Conservation (phyloP, 495 filamentous ascomycete genomes). For the Aspergillus kassunensis region DNA sequence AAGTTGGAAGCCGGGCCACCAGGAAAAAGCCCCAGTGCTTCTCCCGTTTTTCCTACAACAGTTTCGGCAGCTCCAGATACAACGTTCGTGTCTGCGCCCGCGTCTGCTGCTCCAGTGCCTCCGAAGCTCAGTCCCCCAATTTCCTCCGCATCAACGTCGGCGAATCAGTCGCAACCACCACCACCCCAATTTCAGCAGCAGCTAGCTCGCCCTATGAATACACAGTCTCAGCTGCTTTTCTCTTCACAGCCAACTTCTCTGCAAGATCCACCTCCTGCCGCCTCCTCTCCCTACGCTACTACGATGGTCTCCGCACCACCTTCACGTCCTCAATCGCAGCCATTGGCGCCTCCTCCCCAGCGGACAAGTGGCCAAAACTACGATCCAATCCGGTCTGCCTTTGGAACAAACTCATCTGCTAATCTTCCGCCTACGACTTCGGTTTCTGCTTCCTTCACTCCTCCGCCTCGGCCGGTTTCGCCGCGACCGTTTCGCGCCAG, state of each 20-base stretch:
- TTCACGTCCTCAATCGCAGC: constrained; percentile 38
- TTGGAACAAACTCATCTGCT: constrained; percentile 58
- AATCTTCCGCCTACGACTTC: constrained; percentile 54
- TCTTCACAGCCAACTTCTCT: constrained; percentile 20
- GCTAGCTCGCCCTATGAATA: constrained; percentile 13
- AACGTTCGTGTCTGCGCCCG: constrained; percentile 14
- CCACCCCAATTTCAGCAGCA: constrained; percentile 9
- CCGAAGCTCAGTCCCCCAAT: constrained; percentile 19
- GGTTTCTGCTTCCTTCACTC: constrained; percentile 38
- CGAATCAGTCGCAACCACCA: constrained; percentile 4
- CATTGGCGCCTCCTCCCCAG: constrained; percentile 33
- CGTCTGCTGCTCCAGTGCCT: constrained; percentile 16
- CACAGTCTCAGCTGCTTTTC: constrained; percentile 22
- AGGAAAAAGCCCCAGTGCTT: constrained; percentile 15
- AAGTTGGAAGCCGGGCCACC: constrained; percentile 37
- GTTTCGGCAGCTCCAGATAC: constrained; percentile 11
- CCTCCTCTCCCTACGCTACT: constrained; percentile 21
- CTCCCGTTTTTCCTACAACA: constrained; percentile 11
- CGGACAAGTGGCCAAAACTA: constrained; percentile 73
- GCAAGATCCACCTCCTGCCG: constrained; percentile 11
- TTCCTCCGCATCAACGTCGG: constrained; percentile 3
- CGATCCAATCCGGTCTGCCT: constrained; percentile 73
- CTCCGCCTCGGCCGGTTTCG: constrained; percentile 29
- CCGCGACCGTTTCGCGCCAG: constrained; percentile 63
- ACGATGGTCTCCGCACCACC: constrained; percentile 23